Percentiles rank a stretch among this genome's conserved stretches.
phyloP scores from a whole-genome alignment of 2,329 filamentous ascomycete genomes.

The Dothidotthia symphoricarpi region DNA sequence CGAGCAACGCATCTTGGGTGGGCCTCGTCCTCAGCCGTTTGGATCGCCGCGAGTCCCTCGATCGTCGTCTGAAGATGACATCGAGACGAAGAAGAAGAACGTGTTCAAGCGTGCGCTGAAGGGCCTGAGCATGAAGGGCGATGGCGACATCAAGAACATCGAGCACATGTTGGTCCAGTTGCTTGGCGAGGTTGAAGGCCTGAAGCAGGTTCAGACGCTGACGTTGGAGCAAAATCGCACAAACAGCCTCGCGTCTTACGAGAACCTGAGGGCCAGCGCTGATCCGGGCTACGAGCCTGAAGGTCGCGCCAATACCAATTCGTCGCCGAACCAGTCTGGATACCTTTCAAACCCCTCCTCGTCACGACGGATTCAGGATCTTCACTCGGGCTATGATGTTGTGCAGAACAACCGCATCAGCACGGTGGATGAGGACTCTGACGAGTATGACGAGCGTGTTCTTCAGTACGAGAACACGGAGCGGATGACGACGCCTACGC shows the following conservation, averaged over 20 bases:
- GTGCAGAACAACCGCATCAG: conserved; percentile 76
- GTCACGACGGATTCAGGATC: conserved; percentile 45
- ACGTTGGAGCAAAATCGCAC: conserved; percentile 34
- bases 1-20: conserved; percentile 76
- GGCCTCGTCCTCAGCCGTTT: conserved; percentile 72
- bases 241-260: conserved; percentile 64
- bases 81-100: conserved; percentile 78
- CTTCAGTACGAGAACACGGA: conserved; percentile 61
- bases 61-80: conserved; percentile 53
- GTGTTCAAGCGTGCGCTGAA: conserved; percentile 94
- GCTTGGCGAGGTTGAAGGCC: conserved; percentile 80
- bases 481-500: conserved; percentile 60
- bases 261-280: conserved; percentile 68
- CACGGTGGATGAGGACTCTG: conserved; percentile 79
- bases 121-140: conserved; percentile 81
- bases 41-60: conserved; percentile 57
- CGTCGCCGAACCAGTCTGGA: conserved; percentile 72
- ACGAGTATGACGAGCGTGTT: conserved; percentile 66
- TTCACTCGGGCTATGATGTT: conserved; percentile 53
- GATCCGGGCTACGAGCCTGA: conserved; percentile 79
- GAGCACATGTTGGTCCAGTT: conserved; percentile 72
- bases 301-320: conserved; percentile 72
- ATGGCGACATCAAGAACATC: conserved; percentile 82
- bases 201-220: conserved; percentile 45
- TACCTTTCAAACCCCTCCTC: conserved; percentile 63